Percentiles rank a stretch among this genome's conserved stretches.
phyloP scores from a whole-genome alignment of 1,284 basidiomycete genomes.

The Ceratobasidium sp. region DNA sequence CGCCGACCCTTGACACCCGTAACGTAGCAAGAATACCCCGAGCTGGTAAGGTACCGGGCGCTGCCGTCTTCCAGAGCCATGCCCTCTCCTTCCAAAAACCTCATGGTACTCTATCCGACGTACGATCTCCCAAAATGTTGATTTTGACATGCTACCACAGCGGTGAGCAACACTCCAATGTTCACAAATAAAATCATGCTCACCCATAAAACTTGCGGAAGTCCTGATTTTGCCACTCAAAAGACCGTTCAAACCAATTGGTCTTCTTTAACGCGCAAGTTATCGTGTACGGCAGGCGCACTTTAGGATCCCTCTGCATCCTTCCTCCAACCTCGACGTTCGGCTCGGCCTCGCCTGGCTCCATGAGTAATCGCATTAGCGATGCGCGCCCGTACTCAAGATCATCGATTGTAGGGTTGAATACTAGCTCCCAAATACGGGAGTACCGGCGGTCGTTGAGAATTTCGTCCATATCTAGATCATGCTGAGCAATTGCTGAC shows the following conservation, averaged over 20 bases:
- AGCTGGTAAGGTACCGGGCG: slow-evolving; percentile 11
- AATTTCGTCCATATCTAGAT: neutral
- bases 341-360: neutral
- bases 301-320: neutral
- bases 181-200: neutral
- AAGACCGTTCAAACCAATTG: neutral
- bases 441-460: neutral
- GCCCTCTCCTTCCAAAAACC: neutral
- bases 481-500: neutral
- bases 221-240: neutral
- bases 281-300: neutral
- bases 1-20: neutral
- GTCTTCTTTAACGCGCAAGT: neutral
- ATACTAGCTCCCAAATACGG: neutral
- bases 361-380: neutral
- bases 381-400: neutral
- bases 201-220: neutral
- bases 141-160: neutral
- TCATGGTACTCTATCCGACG: neutral
- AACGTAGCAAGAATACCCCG: slow-evolving; percentile 8
- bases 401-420: neutral
- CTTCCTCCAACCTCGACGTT: neutral
- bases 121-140: neutral
- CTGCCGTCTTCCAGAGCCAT: neutral
- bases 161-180: neutral